Percentiles rank a stretch among this genome's conserved stretches.
Conservation (phyloP, 257 asterid species). For the Gynochthodes officinalis region DNA sequence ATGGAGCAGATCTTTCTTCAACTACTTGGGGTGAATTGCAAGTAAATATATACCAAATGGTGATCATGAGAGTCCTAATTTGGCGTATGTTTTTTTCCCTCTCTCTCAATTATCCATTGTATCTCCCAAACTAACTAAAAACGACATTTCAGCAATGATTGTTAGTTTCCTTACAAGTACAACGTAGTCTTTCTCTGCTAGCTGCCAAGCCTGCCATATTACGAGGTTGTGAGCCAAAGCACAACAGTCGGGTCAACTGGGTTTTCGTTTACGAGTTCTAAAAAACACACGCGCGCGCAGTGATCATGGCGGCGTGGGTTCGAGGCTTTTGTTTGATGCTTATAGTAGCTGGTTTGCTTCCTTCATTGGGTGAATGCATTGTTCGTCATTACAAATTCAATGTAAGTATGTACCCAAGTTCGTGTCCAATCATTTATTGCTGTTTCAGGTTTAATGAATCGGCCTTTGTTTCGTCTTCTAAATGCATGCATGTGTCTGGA, state of each 20-base stretch:
- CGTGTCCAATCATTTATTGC: neutral
- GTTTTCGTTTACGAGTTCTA: neutral
- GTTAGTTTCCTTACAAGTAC: conserved; percentile 19
- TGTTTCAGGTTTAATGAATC: too few species aligned
- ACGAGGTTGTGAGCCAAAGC: neutral
- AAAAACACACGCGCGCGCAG: neutral
- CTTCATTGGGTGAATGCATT: conserved; percentile 30
- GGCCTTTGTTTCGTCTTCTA: too few species aligned
- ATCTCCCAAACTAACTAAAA: conserved; percentile 29
- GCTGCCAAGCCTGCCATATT: conserved; percentile 7
- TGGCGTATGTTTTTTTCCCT: too few species aligned
- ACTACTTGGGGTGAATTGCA: conserved; percentile 17
- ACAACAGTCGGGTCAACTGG: too few species aligned
- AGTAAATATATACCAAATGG: conserved; percentile 18
- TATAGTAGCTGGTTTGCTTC: conserved; percentile 28
- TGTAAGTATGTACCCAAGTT: conserved; percentile 32
- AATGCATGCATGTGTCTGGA: too few species aligned
- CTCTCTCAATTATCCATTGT: conserved; percentile 15
- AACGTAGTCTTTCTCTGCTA: neutral
- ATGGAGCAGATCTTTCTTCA: too few species aligned
- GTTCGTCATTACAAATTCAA: conserved; percentile 49
- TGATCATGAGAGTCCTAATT: too few species aligned
- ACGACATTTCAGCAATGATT: conserved; percentile 1
- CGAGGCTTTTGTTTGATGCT: conserved; percentile 24
- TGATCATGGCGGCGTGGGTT: conserved; percentile 32